These are phyloP conservation scores for Pythium plurisporium DNA, from an alignment of 352 stramenopile genomes.

Conservation along the genomic window DNA sequence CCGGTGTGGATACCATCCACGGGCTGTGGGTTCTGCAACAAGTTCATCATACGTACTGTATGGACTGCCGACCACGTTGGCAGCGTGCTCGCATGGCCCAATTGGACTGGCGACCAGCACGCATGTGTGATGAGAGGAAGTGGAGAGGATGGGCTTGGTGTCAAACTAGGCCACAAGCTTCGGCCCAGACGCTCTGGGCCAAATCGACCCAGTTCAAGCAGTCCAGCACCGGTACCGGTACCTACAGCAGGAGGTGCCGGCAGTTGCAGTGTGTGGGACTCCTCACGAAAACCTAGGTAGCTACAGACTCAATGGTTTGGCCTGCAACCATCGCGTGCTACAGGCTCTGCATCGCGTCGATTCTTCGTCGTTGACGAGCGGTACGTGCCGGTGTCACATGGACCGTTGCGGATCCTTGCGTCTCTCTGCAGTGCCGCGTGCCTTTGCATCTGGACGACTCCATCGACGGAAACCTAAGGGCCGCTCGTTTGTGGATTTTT, in stretches of 20 bases:
- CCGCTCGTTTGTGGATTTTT: neutral
- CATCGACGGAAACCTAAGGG: neutral
- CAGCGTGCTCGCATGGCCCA: too few relatives aligned
- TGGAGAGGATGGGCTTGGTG: too few relatives aligned
- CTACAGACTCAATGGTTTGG: conserved; percentile 1
- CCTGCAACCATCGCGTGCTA: neutral
- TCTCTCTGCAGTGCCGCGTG: neutral
- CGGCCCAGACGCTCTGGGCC: too few relatives aligned
- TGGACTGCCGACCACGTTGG: neutral
- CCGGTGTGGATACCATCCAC: too few relatives aligned
- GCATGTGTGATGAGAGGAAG: neutral
- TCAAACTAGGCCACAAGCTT: too few relatives aligned
- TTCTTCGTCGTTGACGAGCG: neutral
- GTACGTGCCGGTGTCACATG: conserved; percentile 4
- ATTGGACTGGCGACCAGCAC: too few relatives aligned
- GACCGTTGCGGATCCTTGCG: neutral
- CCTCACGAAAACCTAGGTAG: too few relatives aligned
- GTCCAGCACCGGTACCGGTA: too few relatives aligned
- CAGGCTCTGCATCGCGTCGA: neutral
- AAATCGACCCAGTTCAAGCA: too few relatives aligned
- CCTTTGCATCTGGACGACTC: conserved; percentile 16
- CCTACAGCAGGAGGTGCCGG: too few relatives aligned
- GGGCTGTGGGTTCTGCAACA: too few relatives aligned
- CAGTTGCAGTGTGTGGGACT: too few relatives aligned
- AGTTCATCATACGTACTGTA: neutral